Evolutionary conservation across 345 rosid species (phyloP), one percentile per base, ranked within the genome.

Genomic region (Leavenworthia alabamica): DNA sequence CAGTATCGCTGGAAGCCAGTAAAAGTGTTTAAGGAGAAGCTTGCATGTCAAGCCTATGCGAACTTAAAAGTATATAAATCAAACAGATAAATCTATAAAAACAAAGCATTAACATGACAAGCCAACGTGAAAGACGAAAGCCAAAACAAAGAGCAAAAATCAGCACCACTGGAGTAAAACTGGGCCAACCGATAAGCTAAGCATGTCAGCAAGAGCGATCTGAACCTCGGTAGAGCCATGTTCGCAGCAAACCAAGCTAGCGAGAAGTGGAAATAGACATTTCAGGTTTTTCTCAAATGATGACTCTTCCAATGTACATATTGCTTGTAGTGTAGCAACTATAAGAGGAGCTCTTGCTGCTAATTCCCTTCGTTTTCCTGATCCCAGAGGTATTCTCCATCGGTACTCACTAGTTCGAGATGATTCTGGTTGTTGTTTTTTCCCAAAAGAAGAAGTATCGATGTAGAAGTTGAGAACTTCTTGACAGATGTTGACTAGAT

Each of bases 151-250:
- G 19, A 52, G 28, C 5, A 50, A 56, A 46, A 37, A 61, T 74
- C 83, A 92, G 74, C 86, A 82, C 16, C 91, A 85, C 3, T 82
- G 75, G 20, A 92, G 90, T 79, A 92, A 68, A 32, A 92, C 60
- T 2, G 96, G 94, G 26, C 97, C 97, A 9, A 89, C 89, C 0
- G 89, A 83, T 50, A 86, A 75, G 40, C 83, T 76, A 20, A 92
- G 87, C 88, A 89, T 87, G 62, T 86, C 95, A 26, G 89, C 72
- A 51, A 92, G 93, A 54, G 98, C 97, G 42, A 80, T 60, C 83
- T 83, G 97, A 60, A 92, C 89, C 69, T 92, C 98, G 41, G 53
- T 77, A 3, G 97, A 92, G 4, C 98, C 98, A 24, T 92, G 98
- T 54, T 92, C 96, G 46, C 97, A 83, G 72, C 88, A 74, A 74